Conservation (phyloP, 2,329 filamentous ascomycete genomes). For the Penicillium sp. region DNA sequence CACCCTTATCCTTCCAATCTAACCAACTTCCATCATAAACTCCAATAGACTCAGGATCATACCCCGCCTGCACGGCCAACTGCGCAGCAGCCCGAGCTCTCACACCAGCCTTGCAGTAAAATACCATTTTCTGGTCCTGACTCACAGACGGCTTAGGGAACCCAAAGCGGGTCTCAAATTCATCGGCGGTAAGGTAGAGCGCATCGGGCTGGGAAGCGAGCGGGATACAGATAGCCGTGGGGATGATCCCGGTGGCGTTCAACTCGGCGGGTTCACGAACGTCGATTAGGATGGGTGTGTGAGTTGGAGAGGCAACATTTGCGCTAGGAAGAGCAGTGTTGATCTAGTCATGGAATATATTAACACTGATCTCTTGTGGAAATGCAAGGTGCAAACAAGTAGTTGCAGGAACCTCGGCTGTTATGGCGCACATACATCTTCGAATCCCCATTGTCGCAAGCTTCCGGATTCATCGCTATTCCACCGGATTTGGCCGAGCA, state of each 20-base stretch:
- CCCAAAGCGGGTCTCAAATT: conserved; percentile 81
- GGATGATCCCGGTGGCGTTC: conserved; percentile 61
- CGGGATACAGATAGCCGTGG: conserved; percentile 78
- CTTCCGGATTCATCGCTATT: conserved; percentile 17
- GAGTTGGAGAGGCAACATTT: conserved; percentile 23
- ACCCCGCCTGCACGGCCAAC: conserved; percentile 76
- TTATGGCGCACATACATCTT: conserved; percentile 30
- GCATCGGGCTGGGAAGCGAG: conserved; percentile 74
- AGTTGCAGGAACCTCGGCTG: background rate
- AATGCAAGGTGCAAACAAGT: background rate
- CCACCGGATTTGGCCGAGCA: conserved; percentile 17
- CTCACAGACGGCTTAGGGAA: conserved; percentile 66
- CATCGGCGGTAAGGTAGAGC: conserved; percentile 71
- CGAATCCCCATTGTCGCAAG: conserved; percentile 35
- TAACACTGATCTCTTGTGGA: background rate
- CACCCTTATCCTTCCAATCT: conserved; percentile 78
- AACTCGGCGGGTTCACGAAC: conserved; percentile 51
- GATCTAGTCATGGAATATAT: conserved; percentile 26
- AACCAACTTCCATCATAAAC: conserved; percentile 57
- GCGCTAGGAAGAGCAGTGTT: conserved; percentile 33
- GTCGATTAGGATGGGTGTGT: conserved; percentile 42
- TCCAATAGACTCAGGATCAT: conserved; percentile 60
- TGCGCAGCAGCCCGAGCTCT: conserved; percentile 74
- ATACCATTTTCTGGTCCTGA: conserved; percentile 59
- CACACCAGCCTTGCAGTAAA: conserved; percentile 93